These are phyloP conservation scores for Oryza longistaminata DNA, from an alignment of 176 grass and related monocot species.

Conservation along the genomic window DNA sequence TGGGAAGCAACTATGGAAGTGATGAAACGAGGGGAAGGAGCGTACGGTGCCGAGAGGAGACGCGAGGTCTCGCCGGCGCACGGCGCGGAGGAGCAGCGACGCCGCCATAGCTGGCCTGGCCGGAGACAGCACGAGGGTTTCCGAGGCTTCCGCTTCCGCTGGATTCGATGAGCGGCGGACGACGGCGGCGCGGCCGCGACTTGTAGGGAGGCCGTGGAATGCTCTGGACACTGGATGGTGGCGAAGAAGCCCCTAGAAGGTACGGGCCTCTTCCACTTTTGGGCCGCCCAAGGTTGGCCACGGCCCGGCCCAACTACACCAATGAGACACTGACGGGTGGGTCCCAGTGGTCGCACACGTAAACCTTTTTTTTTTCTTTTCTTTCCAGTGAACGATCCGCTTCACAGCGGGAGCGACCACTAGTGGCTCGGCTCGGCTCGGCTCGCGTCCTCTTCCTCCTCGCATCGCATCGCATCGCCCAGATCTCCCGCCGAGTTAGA, in stretches of 20 bases:
- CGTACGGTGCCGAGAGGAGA: constrained; percentile 38
- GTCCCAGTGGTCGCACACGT: background rate
- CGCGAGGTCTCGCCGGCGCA: constrained; percentile 39
- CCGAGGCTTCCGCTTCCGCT: background rate
- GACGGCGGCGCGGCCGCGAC: background rate
- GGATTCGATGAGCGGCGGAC: background rate
- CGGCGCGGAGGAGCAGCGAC: constrained; percentile 42
- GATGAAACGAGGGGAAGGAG: no score
- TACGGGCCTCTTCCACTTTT: background rate
- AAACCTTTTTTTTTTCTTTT: background rate
- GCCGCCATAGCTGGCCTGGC: constrained; percentile 28
- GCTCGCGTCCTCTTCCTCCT: background rate
- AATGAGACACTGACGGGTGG: background rate
- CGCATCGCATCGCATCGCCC: background rate
- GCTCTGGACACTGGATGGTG: background rate
- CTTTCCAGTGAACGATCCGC: no score
- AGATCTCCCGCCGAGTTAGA: background rate
- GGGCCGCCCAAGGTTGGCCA: no score
- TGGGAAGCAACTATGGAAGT: background rate
- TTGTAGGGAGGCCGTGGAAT: constrained; percentile 10
- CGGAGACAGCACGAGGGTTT: background rate
- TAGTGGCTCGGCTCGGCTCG: background rate
- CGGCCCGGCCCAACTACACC: background rate
- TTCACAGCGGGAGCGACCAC: background rate
- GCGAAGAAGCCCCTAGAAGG: background rate